A percentile compares a stretch with the other conserved stretches of the same genome.
Evolutionary conservation across 805 yeast species (phyloP).

Genomic region (Groenewaldozyma tartarivorans): DNA sequence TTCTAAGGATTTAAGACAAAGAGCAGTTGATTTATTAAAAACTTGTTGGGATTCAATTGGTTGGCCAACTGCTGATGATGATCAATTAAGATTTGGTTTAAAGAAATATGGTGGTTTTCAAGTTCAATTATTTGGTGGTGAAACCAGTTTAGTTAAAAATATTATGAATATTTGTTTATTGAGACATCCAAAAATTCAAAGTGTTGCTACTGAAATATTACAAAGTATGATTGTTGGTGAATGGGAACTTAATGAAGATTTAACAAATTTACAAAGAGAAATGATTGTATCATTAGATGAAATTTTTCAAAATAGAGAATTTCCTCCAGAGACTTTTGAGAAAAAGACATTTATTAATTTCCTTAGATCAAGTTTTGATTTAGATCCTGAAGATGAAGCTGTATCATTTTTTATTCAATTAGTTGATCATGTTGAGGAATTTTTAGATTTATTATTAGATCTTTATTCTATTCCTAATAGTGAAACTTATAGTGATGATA

Average conservation of each 20-base stretch:
- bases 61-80: slow-evolving; percentile 48
- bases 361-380: slow-evolving; percentile 39
- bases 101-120: slow-evolving; percentile 63
- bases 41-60: slow-evolving; percentile 71
- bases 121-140: slow-evolving; percentile 43
- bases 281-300: slow-evolving; percentile 56
- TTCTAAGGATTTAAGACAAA: slow-evolving; percentile 52
- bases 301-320: slow-evolving; percentile 46
- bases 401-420: slow-evolving; percentile 46
- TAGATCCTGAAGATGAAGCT: slow-evolving; percentile 60
- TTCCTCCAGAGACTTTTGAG: slow-evolving; percentile 47
- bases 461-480: slow-evolving; percentile 68
- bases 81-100: slow-evolving; percentile 48
- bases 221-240: slow-evolving; percentile 69
- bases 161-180: slow-evolving; percentile 62
- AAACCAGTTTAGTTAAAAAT: slow-evolving; percentile 52
- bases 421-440: slow-evolving; percentile 34
- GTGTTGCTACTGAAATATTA: slow-evolving; percentile 52
- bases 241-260: slow-evolving; percentile 45
- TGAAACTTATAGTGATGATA: slow-evolving; percentile 77
- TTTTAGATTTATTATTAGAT: slow-evolving; percentile 55
- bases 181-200: slow-evolving; percentile 49
- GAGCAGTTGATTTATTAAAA: slow-evolving; percentile 46
- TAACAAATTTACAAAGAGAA: slow-evolving; percentile 53
- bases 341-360: slow-evolving; percentile 44